Base-by-base conservation (phyloP, 306 rosid genomes). In the Chamaecrista fasciculata region DNA sequence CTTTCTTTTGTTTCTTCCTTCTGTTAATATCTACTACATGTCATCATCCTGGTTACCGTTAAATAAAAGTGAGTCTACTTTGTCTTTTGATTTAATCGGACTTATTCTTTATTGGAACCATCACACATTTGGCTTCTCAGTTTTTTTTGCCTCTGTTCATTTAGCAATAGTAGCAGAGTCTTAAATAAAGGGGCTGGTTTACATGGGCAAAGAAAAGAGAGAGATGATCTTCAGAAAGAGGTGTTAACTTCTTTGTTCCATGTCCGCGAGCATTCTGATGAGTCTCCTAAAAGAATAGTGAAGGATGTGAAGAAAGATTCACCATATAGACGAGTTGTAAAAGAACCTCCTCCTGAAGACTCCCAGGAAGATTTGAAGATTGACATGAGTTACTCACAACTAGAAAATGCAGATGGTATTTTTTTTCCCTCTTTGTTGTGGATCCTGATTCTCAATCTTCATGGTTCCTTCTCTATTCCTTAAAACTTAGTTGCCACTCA, bases 141-240 rank as follows among this genome's bases (percentile, higher is more conserved):
- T 64, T 67, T 50, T 37, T 60, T 76, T 37, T 79, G 51, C 70
- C 37, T 69, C 76, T 73, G 24, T 76, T 78, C 39, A 53, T 78
- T 16, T 58, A 84, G 86, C 14, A 66, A 74, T 25, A 64, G 46
- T 62, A 74, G 67, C 70, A 44, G 23, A 21, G 62, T 64, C 66
- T 59, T 82, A 62, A 69, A 12, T 21, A 72, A 70, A 29, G 81
- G 50, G 53, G 68, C 50, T 24, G 84, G 82, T 65, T 73, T 67
- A 46, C 62, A 74, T 28, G 46, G 33, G 52, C 63, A 33, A 55
- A 75, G 62, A 39, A 86, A 78, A 53, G 62, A 70, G 49, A 83
- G 48, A 79, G 70, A 39, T 51, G 82, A 83, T 58, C 84, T 90
- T 56, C 82, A 81, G 80, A 80, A 83, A 83, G 95, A 85, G 62